phyloP scores from a whole-genome alignment of 352 stramenopile species.

The Globisporangium abappressorium region DNA sequence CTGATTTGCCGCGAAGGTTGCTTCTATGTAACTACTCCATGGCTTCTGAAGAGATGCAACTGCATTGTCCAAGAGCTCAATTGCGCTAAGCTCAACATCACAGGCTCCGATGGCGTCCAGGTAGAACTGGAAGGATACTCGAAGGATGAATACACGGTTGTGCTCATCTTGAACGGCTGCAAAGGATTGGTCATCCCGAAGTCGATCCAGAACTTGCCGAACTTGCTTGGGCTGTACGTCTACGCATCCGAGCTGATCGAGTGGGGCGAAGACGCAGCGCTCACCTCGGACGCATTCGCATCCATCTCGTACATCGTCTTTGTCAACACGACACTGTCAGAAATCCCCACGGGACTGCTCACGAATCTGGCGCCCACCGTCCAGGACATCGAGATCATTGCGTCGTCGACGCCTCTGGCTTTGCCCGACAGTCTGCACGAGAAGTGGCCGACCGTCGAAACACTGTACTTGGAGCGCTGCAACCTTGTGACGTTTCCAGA shows the following conservation, averaged over 20 bases:
- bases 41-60: not conserved
- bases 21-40: not conserved
- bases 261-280: constrained; percentile 8
- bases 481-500: constrained; percentile 1
- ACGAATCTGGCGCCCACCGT: constrained; percentile 11
- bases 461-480: constrained; percentile 3
- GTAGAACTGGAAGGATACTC: not conserved
- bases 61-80: constrained; percentile 13
- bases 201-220: constrained; percentile 4
- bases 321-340: not conserved
- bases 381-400: constrained; percentile 15
- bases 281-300: constrained; percentile 6
- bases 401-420: not conserved
- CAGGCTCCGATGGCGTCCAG: not conserved
- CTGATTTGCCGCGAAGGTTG: not conserved
- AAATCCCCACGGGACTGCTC: constrained; percentile 6
- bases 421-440: constrained; percentile 4
- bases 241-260: constrained; percentile 6
- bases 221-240: constrained; percentile 3
- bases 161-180: constrained; percentile 9
- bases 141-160: not conserved
- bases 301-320: constrained; percentile 13
- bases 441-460: not conserved
- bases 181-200: not conserved
- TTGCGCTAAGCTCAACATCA: constrained; percentile 13